These are phyloP conservation scores for Lathyrus sativus DNA, from an alignment of 306 rosid genomes.

Conservation along the genomic window DNA sequence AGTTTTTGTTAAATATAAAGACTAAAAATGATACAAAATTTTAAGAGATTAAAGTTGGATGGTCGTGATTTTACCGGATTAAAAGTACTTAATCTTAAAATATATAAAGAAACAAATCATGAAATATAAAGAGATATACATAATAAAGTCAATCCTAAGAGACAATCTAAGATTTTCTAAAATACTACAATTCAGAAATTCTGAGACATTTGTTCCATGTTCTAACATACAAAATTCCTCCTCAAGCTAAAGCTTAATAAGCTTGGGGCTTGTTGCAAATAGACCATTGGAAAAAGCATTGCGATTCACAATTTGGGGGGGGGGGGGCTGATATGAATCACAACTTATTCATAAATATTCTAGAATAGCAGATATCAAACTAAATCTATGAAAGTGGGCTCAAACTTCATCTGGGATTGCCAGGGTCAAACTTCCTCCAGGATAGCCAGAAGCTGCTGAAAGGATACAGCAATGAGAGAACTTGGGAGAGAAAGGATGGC, in stretches of 20 bases:
- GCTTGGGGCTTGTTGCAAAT: background rate
- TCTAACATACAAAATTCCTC: background rate
- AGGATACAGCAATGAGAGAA: constrained; percentile 10
- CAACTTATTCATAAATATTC: constrained; percentile 6
- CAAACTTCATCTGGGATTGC: background rate
- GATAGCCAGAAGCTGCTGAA: background rate
- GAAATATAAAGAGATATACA: background rate
- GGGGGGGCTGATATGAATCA: background rate
- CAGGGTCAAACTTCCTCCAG: background rate
- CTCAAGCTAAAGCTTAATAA: background rate
- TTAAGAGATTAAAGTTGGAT: background rate
- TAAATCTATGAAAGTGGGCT: background rate
- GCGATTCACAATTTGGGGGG: background rate
- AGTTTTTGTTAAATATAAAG: background rate
- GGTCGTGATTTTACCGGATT: background rate
- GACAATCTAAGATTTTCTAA: constrained; percentile 14
- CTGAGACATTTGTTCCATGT: background rate
- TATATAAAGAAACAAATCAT: constrained; percentile 10
- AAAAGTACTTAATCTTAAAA: background rate
- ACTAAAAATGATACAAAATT: background rate
- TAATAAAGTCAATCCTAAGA: background rate
- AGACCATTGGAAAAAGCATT: background rate
- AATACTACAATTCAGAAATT: constrained; percentile 3
- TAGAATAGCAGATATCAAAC: background rate
- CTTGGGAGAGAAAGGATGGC: constrained; percentile 3